Base-by-base conservation (phyloP, 179 eudicot species). In the Corrigiola litoralis region DNA sequence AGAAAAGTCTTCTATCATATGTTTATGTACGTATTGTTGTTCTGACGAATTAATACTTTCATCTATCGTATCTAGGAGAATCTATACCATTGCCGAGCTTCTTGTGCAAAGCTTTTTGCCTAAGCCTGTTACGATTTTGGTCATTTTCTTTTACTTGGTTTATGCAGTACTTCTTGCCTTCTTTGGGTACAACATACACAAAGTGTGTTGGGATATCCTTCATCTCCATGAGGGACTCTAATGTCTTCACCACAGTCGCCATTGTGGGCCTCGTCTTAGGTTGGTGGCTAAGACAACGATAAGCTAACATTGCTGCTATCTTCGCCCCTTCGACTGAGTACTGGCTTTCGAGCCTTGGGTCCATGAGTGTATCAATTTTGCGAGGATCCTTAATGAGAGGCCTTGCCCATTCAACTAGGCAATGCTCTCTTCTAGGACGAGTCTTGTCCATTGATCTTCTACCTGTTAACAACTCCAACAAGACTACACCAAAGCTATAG, bases 401-500 rank as follows among this genome's bases (percentile, higher is more conserved):
- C 54, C 80, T 77, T 1, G 87, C 95, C 90, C 95, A 92, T 4
- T 92, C 94, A 1, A 81, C 89, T 23, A 92, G 66, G 29, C 66
- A 75, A 45, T 90, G 89, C 62, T 90, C 95, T 72, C 85, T 71
- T 21, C 68, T 23, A 0, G 87, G 90, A 0, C 97, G 84, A 2
- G 21, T 78, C 50, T 86, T 84, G 78, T 92, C 98, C 73, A 86
- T 58, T 17, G 82, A 77, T 33, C 81, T 72, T 64, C 75, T 74
- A 0, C 97, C 98, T 0, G 97, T 84, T 67, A 92, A 69, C 17
- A 92, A 33, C 51, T 92, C 98, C 10, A 92, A 51, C 1, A 92
- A 64, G 7, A 92, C 95, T 0, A 92, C 98, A 3, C 98, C 98
- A 7, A 82, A 92, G 65, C 98, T 83, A 60, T 87, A 92, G 0